Evolutionary conservation across 345 rosid genomes (phyloP).

Genomic region (Heritiera fomes): DNA sequence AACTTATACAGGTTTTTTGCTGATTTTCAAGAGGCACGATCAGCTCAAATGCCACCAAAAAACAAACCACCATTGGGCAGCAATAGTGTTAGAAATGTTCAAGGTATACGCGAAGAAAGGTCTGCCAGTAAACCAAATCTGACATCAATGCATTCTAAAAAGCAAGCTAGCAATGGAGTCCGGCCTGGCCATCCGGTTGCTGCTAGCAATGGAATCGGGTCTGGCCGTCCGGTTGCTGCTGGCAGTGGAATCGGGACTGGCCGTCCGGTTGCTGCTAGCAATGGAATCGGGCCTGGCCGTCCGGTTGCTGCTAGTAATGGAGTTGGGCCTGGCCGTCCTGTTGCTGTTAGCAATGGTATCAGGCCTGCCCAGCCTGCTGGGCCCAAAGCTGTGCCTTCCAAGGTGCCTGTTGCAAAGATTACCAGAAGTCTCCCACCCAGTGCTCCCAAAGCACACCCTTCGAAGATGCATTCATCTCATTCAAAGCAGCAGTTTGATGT

Average conservation of each 20-base stretch:
- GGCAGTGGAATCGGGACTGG: constrained; percentile 36
- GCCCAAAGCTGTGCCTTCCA: constrained; percentile 46
- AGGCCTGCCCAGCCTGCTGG: constrained; percentile 58
- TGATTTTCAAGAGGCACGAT: constrained; percentile 76
- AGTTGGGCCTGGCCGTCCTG: constrained; percentile 25
- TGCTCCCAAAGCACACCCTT: constrained; percentile 41
- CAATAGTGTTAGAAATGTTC: constrained; percentile 45
- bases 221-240: constrained; percentile 32
- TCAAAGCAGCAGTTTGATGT: constrained; percentile 53
- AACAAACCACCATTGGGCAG: constrained; percentile 50
- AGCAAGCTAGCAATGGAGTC: constrained; percentile 48
- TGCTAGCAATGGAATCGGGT: constrained; percentile 41
- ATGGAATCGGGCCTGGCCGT: constrained; percentile 35
- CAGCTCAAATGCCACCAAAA: constrained; percentile 52
- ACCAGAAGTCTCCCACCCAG: constrained; percentile 39
- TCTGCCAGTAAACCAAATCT: constrained; percentile 37
- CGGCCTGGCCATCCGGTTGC: constrained; percentile 40
- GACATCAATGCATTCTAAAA: constrained; percentile 42
- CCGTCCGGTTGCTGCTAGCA: constrained; percentile 35
- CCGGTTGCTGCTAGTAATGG: constrained; percentile 42
- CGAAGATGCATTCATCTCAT: constrained; percentile 47
- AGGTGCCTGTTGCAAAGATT: constrained; percentile 28
- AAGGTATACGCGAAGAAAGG: constrained; percentile 51
- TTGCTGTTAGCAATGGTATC: constrained; percentile 37
- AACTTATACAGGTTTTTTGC: constrained; percentile 71